These are phyloP conservation scores for Daldinia grandis DNA, from an alignment of 495 filamentous ascomycete genomes.

Conservation along the genomic window DNA sequence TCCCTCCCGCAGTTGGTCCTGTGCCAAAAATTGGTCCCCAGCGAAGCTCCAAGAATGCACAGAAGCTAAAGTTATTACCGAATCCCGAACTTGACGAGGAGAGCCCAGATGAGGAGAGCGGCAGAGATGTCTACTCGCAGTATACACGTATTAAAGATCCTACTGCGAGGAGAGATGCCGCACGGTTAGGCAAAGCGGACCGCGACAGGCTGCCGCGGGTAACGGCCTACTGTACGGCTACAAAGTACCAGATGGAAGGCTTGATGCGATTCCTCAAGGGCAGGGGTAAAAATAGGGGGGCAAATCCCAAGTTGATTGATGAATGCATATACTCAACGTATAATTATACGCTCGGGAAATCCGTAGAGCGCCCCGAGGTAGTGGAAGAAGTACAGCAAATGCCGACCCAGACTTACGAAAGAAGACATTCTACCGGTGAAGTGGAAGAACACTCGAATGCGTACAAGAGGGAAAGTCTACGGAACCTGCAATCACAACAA, in stretches of 20 bases:
- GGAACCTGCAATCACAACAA: slow-evolving; percentile 31
- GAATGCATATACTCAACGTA: slow-evolving; percentile 97
- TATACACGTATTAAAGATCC: slow-evolving; percentile 94
- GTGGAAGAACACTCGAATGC: slow-evolving; percentile 45
- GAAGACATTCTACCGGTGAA: slow-evolving; percentile 64
- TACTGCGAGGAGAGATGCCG: slow-evolving; percentile 90
- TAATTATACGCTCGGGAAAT: slow-evolving; percentile 65
- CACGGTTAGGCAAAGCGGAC: slow-evolving; percentile 91
- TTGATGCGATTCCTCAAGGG: slow-evolving; percentile 91
- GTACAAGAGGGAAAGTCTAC: slow-evolving; percentile 36
- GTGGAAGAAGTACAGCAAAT: slow-evolving; percentile 49
- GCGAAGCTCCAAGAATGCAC: slow-evolving; percentile 90
- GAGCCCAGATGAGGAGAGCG: slow-evolving; percentile 82
- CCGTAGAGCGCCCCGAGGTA: slow-evolving; percentile 44
- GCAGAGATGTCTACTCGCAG: slow-evolving; percentile 95
- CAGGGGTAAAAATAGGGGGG: slow-evolving; percentile 72
- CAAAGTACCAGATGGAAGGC: slow-evolving; percentile 85
- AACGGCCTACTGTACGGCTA: slow-evolving; percentile 95
- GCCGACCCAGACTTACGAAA: slow-evolving; percentile 59
- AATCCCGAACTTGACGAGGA: slow-evolving; percentile 86
- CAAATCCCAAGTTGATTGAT: slow-evolving; percentile 90
- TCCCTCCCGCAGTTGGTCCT: slow-evolving; percentile 49
- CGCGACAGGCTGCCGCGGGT: slow-evolving; percentile 86
- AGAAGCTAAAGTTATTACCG: slow-evolving; percentile 94
- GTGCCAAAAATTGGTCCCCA: slow-evolving; percentile 91